A percentile compares a stretch with the other conserved stretches of the same genome.
Conservation (phyloP, 371 early-diverging fungal species). For the Actinomucor elegans region DNA sequence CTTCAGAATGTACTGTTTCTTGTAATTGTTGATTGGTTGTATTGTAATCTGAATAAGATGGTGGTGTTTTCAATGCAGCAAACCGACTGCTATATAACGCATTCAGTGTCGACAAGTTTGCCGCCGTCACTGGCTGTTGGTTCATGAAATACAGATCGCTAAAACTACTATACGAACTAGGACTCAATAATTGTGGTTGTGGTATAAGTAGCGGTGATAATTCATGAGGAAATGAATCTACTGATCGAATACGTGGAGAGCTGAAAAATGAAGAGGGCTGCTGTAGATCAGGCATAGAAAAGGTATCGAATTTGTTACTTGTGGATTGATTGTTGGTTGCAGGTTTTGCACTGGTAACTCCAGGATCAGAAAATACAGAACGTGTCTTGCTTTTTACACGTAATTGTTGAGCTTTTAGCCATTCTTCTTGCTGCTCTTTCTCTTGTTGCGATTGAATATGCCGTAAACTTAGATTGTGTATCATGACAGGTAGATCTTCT, state of each 20-base stretch:
- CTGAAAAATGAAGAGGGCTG: not conserved
- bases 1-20: too few species aligned
- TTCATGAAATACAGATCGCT: constrained; percentile 15
- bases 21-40: too few species aligned
- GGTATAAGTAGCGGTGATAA: not conserved
- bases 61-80: constrained; percentile 19
- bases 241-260: not conserved
- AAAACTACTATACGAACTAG: constrained; percentile 14
- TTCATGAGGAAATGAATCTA: not conserved
- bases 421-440: constrained; percentile 16
- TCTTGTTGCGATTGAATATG: constrained; percentile 28
- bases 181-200: not conserved
- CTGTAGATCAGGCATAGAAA: constrained; percentile 20
- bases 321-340: not conserved
- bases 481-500: constrained; percentile 91
- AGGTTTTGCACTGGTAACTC: constrained; percentile 2
- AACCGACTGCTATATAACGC: constrained; percentile 19
- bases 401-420: constrained; percentile 8
- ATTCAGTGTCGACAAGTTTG: constrained; percentile 20
- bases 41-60: constrained; percentile 16
- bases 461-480: constrained; percentile 78
- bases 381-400: constrained; percentile 2
- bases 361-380: constrained; percentile 22
- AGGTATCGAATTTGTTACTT: constrained; percentile 6
- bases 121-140: constrained; percentile 20